These are phyloP conservation scores for Nematocida ironsii DNA, from an alignment of 371 early-diverging fungal species.

Conservation along the genomic window DNA sequence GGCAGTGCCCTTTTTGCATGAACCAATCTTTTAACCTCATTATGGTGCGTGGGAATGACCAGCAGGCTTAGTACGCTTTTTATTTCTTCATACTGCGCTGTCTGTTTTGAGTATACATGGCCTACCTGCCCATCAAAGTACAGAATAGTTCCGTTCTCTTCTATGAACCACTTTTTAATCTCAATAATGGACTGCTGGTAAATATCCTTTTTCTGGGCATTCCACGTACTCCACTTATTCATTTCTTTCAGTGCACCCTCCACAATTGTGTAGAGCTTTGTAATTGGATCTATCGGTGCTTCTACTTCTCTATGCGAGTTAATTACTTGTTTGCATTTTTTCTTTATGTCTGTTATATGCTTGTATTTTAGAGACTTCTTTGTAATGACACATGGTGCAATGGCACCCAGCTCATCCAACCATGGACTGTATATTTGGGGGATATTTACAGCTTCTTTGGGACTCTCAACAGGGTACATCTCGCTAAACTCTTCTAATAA, in stretches of 20 bases:
- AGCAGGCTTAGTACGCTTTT: conserved; percentile 10
- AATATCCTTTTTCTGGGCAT: not conserved
- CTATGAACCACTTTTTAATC: not conserved
- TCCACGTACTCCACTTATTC: not conserved
- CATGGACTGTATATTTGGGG: conserved; percentile 34
- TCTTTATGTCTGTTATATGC: conserved; percentile 14
- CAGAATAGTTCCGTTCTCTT: conserved; percentile 5
- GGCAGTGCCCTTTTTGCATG: not conserved
- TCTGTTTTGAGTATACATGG: conserved; percentile 14
- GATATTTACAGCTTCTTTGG: not conserved
- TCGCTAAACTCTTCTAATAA: conserved; percentile 36
- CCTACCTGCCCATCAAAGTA: conserved; percentile 22
- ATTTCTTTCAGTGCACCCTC: not conserved
- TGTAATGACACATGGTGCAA: not conserved
- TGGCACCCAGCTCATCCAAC: conserved; percentile 26
- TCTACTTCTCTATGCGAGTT: not conserved
- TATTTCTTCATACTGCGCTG: conserved; percentile 15
- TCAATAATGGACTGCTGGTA: not conserved
- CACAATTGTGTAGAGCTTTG: not conserved
- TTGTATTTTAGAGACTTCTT: not conserved
- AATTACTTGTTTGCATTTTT: not conserved
- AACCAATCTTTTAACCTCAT: conserved; percentile 3
- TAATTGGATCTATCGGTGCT: not conserved
- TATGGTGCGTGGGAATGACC: conserved; percentile 7
- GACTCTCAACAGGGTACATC: not conserved